Evolutionary conservation across 1,139 yeast species (phyloP), one percentile per base, ranked within the genome.

Genomic region (Saccharomyces hybrid): DNA sequence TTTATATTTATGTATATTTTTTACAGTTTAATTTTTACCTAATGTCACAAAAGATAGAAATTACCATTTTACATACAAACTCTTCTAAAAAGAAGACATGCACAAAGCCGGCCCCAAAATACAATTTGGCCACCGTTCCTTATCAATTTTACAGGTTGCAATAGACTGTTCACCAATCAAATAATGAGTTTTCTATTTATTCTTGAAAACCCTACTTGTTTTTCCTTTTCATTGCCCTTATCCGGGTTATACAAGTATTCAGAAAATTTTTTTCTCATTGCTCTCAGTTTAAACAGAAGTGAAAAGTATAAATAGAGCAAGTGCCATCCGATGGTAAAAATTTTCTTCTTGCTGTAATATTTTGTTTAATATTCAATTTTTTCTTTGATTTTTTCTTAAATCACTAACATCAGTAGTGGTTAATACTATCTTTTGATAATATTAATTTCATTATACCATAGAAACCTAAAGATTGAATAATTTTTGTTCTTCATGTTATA

Each of bases 401-500:
- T 62, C 53, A 58, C 65, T 70, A 60, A 64, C 73, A 69, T 69
- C 73, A 69, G 73, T 69, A 68, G 72, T 69, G 73, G 73, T 69
- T 69, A 69, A 67, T 69, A 69, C 73, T 69, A 69, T 70, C 73
- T 70, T 70, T 67, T 67, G 71, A 69, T 69, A 69, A 68, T 69
- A 69, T 69, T 70, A 69, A 69, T 69, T 68, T 75, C 76, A 64
- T 59, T 61, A 64, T 62, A 62, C 63, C 61, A 72, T 80, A 81
- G 79, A 79, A 82, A 79, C 84, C 82, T 75, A 68, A 71, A 69
- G 69, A 70, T 74, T 61, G 61, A 53, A 56, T 62, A 59, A 58
- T 60, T 61, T 62, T 58, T 58, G 58, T 59, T 58, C 65, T 64
- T 53, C 50, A 51, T 55, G 54, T 52, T 47, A 29, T 52, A 53